Conservation (phyloP, 768 basidiomycete genomes). For the Cystofilobasidium bisporidii region DNA sequence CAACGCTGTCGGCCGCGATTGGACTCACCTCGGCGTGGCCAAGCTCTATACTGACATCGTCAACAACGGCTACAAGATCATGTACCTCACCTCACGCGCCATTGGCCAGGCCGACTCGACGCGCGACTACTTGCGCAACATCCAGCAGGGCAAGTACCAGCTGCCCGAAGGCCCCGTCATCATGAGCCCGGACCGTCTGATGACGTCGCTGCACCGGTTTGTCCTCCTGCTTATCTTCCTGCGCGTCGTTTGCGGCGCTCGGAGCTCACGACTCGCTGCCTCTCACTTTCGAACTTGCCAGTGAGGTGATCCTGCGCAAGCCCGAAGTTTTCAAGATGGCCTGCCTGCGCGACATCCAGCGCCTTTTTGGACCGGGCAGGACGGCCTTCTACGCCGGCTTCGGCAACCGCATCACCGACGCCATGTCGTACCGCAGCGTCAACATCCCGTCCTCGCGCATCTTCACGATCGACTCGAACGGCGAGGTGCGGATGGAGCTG, state of each 20-base stretch:
- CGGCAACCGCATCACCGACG: constrained; percentile 96
- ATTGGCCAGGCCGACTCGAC: constrained; percentile 98
- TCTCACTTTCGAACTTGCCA: constrained; percentile 38
- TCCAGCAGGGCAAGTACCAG: constrained; percentile 90
- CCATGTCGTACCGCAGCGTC: constrained; percentile 91
- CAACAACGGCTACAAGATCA: constrained; percentile 92
- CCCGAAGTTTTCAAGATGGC: constrained; percentile 99
- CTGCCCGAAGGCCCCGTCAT: constrained; percentile 97
- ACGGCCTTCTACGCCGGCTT: constrained; percentile 95
- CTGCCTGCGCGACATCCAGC: constrained; percentile 84
- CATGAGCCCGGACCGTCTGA: constrained; percentile 93
- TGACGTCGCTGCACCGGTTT: constrained; percentile 87
- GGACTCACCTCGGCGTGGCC: constrained; percentile 95
- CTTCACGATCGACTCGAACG: constrained; percentile 85
- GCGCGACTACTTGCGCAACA: constrained; percentile 81
- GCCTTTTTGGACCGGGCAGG: constrained; percentile 58
- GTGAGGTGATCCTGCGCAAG: constrained; percentile 97
- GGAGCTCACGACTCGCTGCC: background rate
- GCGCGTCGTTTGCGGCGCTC: background rate
- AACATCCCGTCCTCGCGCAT: constrained; percentile 88
- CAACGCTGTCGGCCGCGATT: constrained; percentile 94
- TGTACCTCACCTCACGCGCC: constrained; percentile 93
- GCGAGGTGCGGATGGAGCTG: constrained; percentile 94
- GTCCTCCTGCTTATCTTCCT: constrained; percentile 31
- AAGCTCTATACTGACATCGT: constrained; percentile 90